Evolutionary conservation across 345 rosid genomes (phyloP).

Genomic region (Zanthoxylum bungeanum): DNA sequence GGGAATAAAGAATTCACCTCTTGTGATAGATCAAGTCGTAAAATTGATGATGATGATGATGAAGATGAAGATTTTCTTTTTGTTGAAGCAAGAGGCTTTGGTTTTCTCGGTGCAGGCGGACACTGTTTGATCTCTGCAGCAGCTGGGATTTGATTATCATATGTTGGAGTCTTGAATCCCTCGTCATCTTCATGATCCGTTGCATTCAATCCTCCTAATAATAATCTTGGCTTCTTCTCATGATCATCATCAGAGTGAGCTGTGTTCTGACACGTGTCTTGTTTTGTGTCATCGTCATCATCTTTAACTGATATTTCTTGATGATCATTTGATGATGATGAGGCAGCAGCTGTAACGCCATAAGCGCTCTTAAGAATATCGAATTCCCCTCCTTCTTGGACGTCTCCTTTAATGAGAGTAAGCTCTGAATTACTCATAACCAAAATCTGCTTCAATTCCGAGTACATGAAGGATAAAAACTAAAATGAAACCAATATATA

Average conservation of each 20-base stretch:
- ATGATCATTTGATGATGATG: too few relatives aligned
- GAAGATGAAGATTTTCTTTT: constrained; percentile 42
- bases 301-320: neutral
- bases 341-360: neutral
- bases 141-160: constrained; percentile 51
- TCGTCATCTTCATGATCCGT: constrained; percentile 27
- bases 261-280: neutral
- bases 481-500: too few relatives aligned
- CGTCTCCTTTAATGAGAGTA: constrained; percentile 26
- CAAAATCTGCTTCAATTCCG: too few relatives aligned
- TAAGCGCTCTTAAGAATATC: constrained; percentile 22
- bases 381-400: constrained; percentile 29
- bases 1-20: constrained; percentile 49
- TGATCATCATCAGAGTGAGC: too few relatives aligned
- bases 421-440: constrained; percentile 35
- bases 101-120: constrained; percentile 57
- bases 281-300: too few relatives aligned
- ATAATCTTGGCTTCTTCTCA: too few relatives aligned
- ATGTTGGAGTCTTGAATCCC: constrained; percentile 65
- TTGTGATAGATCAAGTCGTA: constrained; percentile 36
- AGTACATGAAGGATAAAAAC: too few relatives aligned
- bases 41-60: too few relatives aligned
- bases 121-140: constrained; percentile 36
- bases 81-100: constrained; percentile 12
- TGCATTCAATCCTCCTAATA: too few relatives aligned